Evolutionary conservation across 2,329 filamentous ascomycete genomes (phyloP).

Genomic region (Tolypocladium cylindrosporum): DNA sequence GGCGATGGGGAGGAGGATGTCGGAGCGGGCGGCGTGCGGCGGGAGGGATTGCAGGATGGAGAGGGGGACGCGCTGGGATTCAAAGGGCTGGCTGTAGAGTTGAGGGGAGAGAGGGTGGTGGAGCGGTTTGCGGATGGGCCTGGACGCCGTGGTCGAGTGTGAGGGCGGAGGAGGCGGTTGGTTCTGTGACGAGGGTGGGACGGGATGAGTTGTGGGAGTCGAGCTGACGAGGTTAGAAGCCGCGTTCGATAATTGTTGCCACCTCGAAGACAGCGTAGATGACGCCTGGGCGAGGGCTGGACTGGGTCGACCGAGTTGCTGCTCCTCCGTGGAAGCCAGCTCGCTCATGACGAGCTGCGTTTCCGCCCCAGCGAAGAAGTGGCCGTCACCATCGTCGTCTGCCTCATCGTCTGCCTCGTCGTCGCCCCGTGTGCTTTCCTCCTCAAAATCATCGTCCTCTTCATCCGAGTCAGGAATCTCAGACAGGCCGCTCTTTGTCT

Average conservation of each 20-base stretch:
- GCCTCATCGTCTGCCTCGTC: slow-evolving; percentile 8
- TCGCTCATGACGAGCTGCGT: slow-evolving; percentile 24
- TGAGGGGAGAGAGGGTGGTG: slow-evolving; percentile 9
- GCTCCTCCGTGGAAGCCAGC: slow-evolving; percentile 17
- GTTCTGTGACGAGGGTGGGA: slow-evolving; percentile 7
- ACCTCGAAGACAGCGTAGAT: neutral
- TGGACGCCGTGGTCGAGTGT: neutral
- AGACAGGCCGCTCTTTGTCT: neutral
- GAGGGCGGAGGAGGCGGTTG: slow-evolving; percentile 1
- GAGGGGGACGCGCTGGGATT: slow-evolving; percentile 40
- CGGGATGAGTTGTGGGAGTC: slow-evolving; percentile 8
- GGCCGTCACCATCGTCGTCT: slow-evolving; percentile 8
- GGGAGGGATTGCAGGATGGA: slow-evolving; percentile 37
- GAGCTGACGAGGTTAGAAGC: neutral
- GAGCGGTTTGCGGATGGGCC: slow-evolving; percentile 17
- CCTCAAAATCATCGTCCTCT: slow-evolving; percentile 20
- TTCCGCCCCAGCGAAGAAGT: slow-evolving; percentile 18
- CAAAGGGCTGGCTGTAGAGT: slow-evolving; percentile 20
- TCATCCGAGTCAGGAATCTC: slow-evolving; percentile 44
- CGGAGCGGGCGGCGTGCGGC: slow-evolving; percentile 38
- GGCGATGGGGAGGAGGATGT: slow-evolving; percentile 43
- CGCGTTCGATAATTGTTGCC: neutral
- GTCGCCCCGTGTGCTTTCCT: slow-evolving; percentile 6
- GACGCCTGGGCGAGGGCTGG: neutral
- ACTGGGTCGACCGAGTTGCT: slow-evolving; percentile 4